These are phyloP conservation scores for Saussurea involucrata DNA, from an alignment of 129 eudicot species.

Conservation along the genomic window DNA sequence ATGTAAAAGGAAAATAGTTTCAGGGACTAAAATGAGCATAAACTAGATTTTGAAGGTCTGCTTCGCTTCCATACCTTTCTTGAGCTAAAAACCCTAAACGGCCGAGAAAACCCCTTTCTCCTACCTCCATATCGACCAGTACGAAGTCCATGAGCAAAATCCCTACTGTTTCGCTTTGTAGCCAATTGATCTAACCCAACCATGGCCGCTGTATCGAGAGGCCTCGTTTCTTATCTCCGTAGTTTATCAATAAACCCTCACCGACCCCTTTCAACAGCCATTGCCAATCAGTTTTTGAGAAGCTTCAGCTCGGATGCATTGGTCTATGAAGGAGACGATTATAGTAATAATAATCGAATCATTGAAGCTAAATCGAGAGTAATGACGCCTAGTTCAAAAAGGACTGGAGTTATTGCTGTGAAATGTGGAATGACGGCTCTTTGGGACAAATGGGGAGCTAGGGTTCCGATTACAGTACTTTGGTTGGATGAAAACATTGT, in stretches of 20 bases:
- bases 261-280: conserved; percentile 20
- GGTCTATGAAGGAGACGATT: conserved; percentile 15
- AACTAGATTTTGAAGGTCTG: neutral
- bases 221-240: conserved; percentile 54
- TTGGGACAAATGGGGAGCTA: conserved; percentile 97
- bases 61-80: neutral
- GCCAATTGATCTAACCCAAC: neutral
- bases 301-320: conserved; percentile 39
- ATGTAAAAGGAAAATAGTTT: neutral
- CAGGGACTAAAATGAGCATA: conserved; percentile 4
- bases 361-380: conserved; percentile 55
- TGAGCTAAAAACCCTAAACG: conserved; percentile 29
- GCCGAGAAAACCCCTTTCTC: conserved; percentile 22
- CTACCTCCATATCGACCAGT: neutral
- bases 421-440: conserved; percentile 96
- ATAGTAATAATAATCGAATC: conserved; percentile 32
- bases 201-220: conserved; percentile 64
- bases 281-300: conserved; percentile 25
- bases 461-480: conserved; percentile 84
- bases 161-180: neutral
- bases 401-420: conserved; percentile 87
- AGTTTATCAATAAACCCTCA: conserved; percentile 26
- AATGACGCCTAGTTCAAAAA: conserved; percentile 60
- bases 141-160: conserved; percentile 8
- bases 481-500: conserved; percentile 94